Evolutionary conservation across 495 filamentous ascomycete genomes (phyloP).

Genomic region (Annulohypoxylon moriforme): DNA sequence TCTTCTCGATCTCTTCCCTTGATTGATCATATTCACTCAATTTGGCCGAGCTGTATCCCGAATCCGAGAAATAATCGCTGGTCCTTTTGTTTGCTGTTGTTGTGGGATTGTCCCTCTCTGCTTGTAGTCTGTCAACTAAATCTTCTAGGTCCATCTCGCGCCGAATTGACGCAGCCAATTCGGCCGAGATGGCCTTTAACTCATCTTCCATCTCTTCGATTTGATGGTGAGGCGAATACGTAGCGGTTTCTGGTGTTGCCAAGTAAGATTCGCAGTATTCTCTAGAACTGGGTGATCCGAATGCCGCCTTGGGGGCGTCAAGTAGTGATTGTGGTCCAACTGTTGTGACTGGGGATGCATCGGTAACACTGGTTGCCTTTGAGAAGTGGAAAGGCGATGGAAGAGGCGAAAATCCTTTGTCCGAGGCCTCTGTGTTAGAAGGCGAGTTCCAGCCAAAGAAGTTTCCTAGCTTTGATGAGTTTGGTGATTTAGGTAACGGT

Average conservation of each 20-base stretch:
- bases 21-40: constrained; percentile 73
- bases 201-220: constrained; percentile 91
- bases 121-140: constrained; percentile 84
- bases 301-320: constrained; percentile 52
- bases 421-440: constrained; percentile 61
- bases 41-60: constrained; percentile 85
- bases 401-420: constrained; percentile 62
- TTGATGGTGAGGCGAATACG: constrained; percentile 51
- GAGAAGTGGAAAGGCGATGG: constrained; percentile 57
- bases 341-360: constrained; percentile 55
- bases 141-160: constrained; percentile 98
- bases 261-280: constrained; percentile 60
- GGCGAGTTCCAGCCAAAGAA: constrained; percentile 66
- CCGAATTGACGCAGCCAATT: constrained; percentile 90
- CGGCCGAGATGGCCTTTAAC: constrained; percentile 88
- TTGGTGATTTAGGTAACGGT: constrained; percentile 64
- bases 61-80: constrained; percentile 98
- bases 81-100: constrained; percentile 77
- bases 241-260: constrained; percentile 57
- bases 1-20: constrained; percentile 84
- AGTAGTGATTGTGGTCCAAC: constrained; percentile 51
- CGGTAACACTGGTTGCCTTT: constrained; percentile 50
- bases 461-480: constrained; percentile 61
- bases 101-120: constrained; percentile 71
- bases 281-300: constrained; percentile 42